These are phyloP conservation scores for Chlorociboria aeruginascens DNA, from an alignment of 495 filamentous ascomycete genomes.

Conservation along the genomic window DNA sequence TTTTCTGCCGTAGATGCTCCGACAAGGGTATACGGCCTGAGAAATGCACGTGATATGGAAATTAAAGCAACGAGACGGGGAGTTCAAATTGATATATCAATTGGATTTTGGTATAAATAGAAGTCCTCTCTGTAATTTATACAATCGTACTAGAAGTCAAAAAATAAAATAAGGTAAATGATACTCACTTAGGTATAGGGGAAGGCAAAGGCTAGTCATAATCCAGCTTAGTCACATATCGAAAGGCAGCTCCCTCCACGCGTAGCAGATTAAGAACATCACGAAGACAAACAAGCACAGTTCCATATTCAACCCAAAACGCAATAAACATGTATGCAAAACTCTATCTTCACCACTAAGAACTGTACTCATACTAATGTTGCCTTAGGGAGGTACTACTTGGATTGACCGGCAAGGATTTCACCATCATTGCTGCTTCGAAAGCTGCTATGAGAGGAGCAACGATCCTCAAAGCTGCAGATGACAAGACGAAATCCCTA, in stretches of 20 bases:
- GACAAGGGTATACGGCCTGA: not conserved
- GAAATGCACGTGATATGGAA: not conserved
- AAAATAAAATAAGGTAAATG: too few relatives aligned
- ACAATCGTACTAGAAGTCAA: too few relatives aligned
- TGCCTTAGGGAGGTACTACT: conserved; percentile 83
- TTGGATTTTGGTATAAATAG: too few relatives aligned
- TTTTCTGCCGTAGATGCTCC: conserved; percentile 2
- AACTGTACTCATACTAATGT: not conserved
- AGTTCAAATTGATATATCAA: too few relatives aligned
- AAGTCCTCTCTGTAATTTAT: too few relatives aligned
- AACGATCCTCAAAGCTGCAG: conserved; percentile 87
- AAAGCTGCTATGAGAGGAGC: conserved; percentile 96
- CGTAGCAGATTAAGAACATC: not conserved
- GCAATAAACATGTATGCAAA: conserved; percentile 16
- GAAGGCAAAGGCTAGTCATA: conserved; percentile 1
- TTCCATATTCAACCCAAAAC: conserved; percentile 6
- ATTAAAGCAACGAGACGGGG: too few relatives aligned
- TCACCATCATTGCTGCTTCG: conserved; percentile 91
- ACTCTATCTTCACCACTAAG: not conserved
- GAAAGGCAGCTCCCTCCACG: conserved; percentile 10
- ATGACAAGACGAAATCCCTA: conserved; percentile 88
- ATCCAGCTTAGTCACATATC: not conserved
- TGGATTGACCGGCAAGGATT: conserved; percentile 97
- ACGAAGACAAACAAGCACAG: conserved; percentile 1
- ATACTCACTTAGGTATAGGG: too few relatives aligned